phyloP scores from a whole-genome alignment of 2,329 filamentous ascomycete genomes.

The Iodosphaeria phyllophila region DNA sequence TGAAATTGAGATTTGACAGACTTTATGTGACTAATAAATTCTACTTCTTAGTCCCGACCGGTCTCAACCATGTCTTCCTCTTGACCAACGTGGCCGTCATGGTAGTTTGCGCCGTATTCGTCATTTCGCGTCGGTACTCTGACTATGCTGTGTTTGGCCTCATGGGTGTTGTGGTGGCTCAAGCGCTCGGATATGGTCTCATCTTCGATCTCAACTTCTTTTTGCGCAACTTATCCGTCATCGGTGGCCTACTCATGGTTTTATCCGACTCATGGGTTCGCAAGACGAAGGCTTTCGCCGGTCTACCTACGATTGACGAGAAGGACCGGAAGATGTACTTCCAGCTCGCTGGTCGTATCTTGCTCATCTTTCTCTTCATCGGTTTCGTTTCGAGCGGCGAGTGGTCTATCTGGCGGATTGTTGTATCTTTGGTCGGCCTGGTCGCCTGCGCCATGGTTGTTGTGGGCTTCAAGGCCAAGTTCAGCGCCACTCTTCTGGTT shows the following conservation, averaged over 20 bases:
- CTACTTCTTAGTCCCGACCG: conserved; percentile 77
- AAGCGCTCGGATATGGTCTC: conserved; percentile 89
- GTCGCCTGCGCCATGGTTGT: conserved; percentile 96
- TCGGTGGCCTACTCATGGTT: conserved; percentile 95
- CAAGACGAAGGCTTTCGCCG: conserved; percentile 92
- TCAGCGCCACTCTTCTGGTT: conserved; percentile 87
- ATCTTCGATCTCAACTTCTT: conserved; percentile 99
- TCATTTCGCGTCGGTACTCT: conserved; percentile 83
- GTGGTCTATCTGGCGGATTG: conserved; percentile 76
- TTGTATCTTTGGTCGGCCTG: conserved; percentile 70
- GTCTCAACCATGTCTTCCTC: conserved; percentile 84
- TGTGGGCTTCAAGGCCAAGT: conserved; percentile 99
- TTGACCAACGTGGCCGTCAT: conserved; percentile 81
- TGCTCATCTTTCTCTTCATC: conserved; percentile 93
- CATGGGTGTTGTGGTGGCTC: conserved; percentile 75
- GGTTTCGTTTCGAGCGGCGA: conserved; percentile 91
- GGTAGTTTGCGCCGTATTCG: conserved; percentile 61
- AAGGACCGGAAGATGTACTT: conserved; percentile 99
- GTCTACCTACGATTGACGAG: conserved; percentile 84
- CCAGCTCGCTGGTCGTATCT: conserved; percentile 85
- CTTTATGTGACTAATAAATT: no score
- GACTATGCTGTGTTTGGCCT: conserved; percentile 86
- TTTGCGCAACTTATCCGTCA: conserved; percentile 93
- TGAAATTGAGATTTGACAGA: no score
- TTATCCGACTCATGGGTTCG: conserved; percentile 95